Conservation (phyloP, 345 rosid genomes). For the Lenwebbia sp. region DNA sequence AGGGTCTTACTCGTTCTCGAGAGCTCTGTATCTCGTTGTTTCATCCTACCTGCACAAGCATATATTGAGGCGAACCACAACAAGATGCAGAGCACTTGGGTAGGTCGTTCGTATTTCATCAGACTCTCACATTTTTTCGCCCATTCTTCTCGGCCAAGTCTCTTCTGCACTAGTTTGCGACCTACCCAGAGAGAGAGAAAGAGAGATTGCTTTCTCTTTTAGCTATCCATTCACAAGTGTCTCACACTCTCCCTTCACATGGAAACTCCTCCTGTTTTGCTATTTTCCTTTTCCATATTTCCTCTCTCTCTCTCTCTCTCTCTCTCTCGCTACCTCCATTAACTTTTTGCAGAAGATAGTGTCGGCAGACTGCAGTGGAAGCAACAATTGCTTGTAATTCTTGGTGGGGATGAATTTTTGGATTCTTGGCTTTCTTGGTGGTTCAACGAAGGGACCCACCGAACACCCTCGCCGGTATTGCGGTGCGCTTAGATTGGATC, state of each 20-base stretch:
- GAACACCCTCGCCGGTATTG: not conserved
- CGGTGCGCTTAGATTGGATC: not conserved
- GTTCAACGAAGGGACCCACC: not conserved
- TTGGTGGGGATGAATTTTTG: not conserved
- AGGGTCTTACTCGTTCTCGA: not conserved
- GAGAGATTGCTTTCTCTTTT: not conserved
- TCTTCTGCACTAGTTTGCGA: not conserved
- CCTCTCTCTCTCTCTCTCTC: not conserved
- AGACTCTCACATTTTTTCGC: not conserved
- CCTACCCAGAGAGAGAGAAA: not conserved
- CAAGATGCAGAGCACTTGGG: not conserved
- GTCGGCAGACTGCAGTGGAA: conserved; percentile 21
- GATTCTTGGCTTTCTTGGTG: not conserved
- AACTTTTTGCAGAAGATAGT: conserved; percentile 7
- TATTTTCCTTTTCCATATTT: not conserved
- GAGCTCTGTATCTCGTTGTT: not conserved
- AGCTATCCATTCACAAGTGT: not conserved
- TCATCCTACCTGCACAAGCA: not conserved
- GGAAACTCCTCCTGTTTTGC: not conserved
- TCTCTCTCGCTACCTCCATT: not conserved
- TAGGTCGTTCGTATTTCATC: not conserved
- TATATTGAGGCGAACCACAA: not conserved
- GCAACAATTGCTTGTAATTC: not conserved
- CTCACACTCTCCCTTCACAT: not conserved
- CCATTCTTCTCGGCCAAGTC: not conserved